Evolutionary conservation across 345 rosid species (phyloP), one percentile per base, ranked within the genome.

Genomic region (Toxicodendron radicans): DNA sequence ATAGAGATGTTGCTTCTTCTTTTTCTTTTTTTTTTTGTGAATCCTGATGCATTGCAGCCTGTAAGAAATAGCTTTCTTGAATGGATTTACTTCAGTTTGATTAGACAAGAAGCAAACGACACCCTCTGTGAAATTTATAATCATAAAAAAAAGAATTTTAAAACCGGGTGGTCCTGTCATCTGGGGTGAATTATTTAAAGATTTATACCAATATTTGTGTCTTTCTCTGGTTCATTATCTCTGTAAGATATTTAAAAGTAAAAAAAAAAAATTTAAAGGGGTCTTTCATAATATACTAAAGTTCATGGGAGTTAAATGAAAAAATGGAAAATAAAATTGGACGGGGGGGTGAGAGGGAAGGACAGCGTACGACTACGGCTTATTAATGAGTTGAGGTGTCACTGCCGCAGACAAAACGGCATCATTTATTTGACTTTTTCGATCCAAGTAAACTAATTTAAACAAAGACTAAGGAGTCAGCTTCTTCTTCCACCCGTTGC

Each of bases 361-460:
- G 56, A 59, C 66, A 59, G 66, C 66, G 64, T 71, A 71, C 74
- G 74, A 58, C 74, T 71, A 58, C 74, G 64, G 65, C 65, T 45
- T 16, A 27, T 71, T 43, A 45, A 56, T 27, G 56, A 23, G 35
- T 30, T 10, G 10, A 53, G 20, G 67, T 30, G 72, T 74, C 66
- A 18, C 11, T 33, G 78, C 78, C 58, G 78, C 66, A 35, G 78
- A 67, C 72, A 66, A 56, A 59, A 66, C 59, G 72, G 65, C 72
- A 67, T 66, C 78, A 67, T 58, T 66, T 74, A 21, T 70, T 43
- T 66, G 58, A 54, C 58, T 66, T 74, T 66, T 66, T 64, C 76
- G 10, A 48, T 52, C 20, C 49, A 13, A 43, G 41, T 35, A 53
- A 63, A 48, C 70, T 23, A 52, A 5, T 38, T 38, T 38, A 38